Conservation (phyloP, 805 yeast genomes). For the Vanderwaltozyma verrucispora region DNA sequence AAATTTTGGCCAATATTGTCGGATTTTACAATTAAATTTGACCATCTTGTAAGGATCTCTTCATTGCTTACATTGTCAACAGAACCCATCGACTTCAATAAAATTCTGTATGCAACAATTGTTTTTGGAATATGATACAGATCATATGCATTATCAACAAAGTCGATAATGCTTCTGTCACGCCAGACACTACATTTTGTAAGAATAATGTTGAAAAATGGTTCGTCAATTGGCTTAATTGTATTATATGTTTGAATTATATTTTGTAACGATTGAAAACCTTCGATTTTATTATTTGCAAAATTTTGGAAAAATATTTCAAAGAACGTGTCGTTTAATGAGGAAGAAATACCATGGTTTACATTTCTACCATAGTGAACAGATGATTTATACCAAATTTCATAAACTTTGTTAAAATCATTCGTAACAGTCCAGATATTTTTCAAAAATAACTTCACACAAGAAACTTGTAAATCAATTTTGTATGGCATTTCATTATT, state of each 20-base stretch:
- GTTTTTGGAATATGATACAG: slow-evolving; percentile 49
- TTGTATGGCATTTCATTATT: slow-evolving; percentile 61
- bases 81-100: slow-evolving; percentile 61
- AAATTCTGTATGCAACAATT: slow-evolving; percentile 61
- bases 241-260: slow-evolving; percentile 46
- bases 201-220: slow-evolving; percentile 69
- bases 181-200: slow-evolving; percentile 60
- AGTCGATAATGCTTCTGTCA: slow-evolving; percentile 53
- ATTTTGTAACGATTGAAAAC: slow-evolving; percentile 46
- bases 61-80: slow-evolving; percentile 40
- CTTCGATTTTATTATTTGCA: slow-evolving; percentile 39
- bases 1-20: slow-evolving; percentile 44
- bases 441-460: slow-evolving; percentile 51
- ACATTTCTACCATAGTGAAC: slow-evolving; percentile 46
- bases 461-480: slow-evolving; percentile 62
- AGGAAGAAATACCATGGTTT: slow-evolving; percentile 61
- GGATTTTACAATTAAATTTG: slow-evolving; percentile 39
- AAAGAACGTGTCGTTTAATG: slow-evolving; percentile 59
- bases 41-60: slow-evolving; percentile 51
- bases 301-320: slow-evolving; percentile 53
- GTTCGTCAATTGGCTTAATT: slow-evolving; percentile 57
- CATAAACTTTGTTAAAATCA: slow-evolving; percentile 47
- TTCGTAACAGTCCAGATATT: slow-evolving; percentile 50
- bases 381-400: slow-evolving; percentile 55
- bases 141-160: slow-evolving; percentile 49